Evolutionary conservation across 2,329 filamentous ascomycete species (phyloP), one percentile per base, ranked within the genome.

Genomic region (Paecilomyces dactylethromorphus): DNA sequence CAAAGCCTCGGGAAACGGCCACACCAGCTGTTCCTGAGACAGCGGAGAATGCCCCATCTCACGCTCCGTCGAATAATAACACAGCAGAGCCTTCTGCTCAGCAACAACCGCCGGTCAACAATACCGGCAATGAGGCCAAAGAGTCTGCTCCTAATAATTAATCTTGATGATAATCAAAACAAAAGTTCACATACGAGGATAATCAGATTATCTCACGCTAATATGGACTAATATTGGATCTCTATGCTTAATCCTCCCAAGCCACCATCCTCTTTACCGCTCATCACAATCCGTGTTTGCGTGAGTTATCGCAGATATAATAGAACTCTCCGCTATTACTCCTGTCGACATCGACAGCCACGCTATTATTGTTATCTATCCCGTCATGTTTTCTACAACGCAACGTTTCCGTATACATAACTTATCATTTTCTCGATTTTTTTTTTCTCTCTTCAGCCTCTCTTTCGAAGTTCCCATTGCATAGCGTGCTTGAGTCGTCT

Each of bases 1-100:
- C 60, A 5, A 65, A 67, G 21, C 56, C 60, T 6, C 65, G 68
- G 39, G 69, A 69, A 53, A 62, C 62, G 15, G 54, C 65, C 13
- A 58, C 65, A 15, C 58, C 68, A 0, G 57, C 65, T 12, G 59
- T 65, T 3, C 58, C 67, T 26, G 65, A 64, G 22, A 49, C 58
- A 3, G 13, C 21, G 22, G 15, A 50, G 26, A 45, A 49, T 6
- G 50, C 26, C 15, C 22, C 11, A 10, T 52, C 50, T 52, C 22
- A 52, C 13, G 29, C 50, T n/a, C 18, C 53, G 2, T 29, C 32
- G 6, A 32, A 22, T 29, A 18, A 54, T 33, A n/a, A 18, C 7
- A 54, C 53, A 8, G 15, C 39, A 45, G 39, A 45, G n/a, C 39
- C 39, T 8, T 45, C 39, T 45, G 39, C 39, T 18, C 39, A 45